phyloP scores from a whole-genome alignment of 805 yeast genomes.

The Candida rishiriensis region DNA sequence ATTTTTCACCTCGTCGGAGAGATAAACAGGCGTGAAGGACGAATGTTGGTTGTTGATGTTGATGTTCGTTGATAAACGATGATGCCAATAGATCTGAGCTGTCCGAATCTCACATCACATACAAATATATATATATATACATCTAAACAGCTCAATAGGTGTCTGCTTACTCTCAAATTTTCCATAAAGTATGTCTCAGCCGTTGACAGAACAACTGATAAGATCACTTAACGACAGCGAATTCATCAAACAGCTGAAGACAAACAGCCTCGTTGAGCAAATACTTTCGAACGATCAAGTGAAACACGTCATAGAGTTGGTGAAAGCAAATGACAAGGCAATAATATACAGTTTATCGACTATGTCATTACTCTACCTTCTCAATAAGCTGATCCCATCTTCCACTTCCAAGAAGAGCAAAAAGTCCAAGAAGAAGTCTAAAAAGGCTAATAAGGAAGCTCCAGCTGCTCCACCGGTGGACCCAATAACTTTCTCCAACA shows the following conservation, averaged over 20 bases:
- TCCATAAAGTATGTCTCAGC: too few species aligned
- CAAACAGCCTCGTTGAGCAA: conserved; percentile 3
- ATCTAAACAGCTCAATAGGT: too few species aligned
- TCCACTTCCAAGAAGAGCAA: conserved; percentile 3
- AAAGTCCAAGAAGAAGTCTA: conserved; percentile 10
- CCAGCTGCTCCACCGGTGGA: conserved; percentile 4
- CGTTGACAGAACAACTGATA: too few species aligned
- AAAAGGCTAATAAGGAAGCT: conserved; percentile 9
- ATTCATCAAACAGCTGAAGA: not conserved
- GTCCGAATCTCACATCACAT: too few species aligned
- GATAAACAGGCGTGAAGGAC: too few species aligned
- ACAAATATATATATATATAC: too few species aligned
- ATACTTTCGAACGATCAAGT: conserved; percentile 6
- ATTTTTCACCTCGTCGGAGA: too few species aligned
- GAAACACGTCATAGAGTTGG: conserved; percentile 4
- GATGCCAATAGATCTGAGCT: too few species aligned
- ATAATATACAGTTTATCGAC: conserved; percentile 13
- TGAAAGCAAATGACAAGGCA: conserved; percentile 13
- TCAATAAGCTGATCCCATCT: conserved; percentile 5
- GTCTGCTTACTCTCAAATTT: too few species aligned
- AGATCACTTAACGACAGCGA: not conserved
- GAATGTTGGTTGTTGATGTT: too few species aligned
- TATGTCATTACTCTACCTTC: conserved; percentile 6
- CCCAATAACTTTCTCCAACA: conserved; percentile 17
- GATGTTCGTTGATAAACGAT: too few species aligned